Percentiles rank a stretch among this genome's conserved stretches.
Evolutionary conservation across 1,284 basidiomycete genomes (phyloP).

Genomic region (Tremellales sp.): DNA sequence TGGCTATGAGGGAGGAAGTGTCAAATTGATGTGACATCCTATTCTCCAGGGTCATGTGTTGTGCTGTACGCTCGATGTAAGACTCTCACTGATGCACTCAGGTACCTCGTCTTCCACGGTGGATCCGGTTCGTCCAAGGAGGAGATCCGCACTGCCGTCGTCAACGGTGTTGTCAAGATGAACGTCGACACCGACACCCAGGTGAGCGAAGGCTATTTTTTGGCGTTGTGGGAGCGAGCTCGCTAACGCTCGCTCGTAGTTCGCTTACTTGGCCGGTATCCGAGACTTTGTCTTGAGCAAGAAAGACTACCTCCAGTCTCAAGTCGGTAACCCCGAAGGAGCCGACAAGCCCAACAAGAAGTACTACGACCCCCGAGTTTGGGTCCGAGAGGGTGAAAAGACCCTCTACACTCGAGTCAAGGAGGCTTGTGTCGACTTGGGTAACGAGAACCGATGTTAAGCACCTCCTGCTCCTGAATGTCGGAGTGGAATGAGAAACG

Average conservation of each 20-base stretch:
- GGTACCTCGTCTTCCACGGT: slow-evolving; percentile 99
- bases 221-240: background rate
- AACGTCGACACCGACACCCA: slow-evolving; percentile 78
- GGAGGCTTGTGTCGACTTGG: slow-evolving; percentile 85
- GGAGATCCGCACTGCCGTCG: slow-evolving; percentile 90
- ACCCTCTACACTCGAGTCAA: slow-evolving; percentile 82
- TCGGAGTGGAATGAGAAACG: background rate
- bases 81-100: slow-evolving; percentile 35
- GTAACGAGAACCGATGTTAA: slow-evolving; percentile 58
- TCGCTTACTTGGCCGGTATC: slow-evolving; percentile 85
- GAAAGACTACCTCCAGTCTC: slow-evolving; percentile 76
- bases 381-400: slow-evolving; percentile 98
- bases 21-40: slow-evolving; percentile 43
- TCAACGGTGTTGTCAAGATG: slow-evolving; percentile 95
- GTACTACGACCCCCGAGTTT: slow-evolving; percentile 89
- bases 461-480: background rate
- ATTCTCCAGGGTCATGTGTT: slow-evolving; percentile 1
- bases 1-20: slow-evolving; percentile 45
- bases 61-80: background rate
- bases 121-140: slow-evolving; percentile 96
- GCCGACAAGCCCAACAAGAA: slow-evolving; percentile 97
- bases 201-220: slow-evolving; percentile 8
- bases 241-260: slow-evolving; percentile 54
- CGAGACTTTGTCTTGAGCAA: slow-evolving; percentile 80
- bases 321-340: slow-evolving; percentile 93